These are phyloP conservation scores for Hemileccinum impolitum DNA, from an alignment of 768 basidiomycete species.

Conservation along the genomic window DNA sequence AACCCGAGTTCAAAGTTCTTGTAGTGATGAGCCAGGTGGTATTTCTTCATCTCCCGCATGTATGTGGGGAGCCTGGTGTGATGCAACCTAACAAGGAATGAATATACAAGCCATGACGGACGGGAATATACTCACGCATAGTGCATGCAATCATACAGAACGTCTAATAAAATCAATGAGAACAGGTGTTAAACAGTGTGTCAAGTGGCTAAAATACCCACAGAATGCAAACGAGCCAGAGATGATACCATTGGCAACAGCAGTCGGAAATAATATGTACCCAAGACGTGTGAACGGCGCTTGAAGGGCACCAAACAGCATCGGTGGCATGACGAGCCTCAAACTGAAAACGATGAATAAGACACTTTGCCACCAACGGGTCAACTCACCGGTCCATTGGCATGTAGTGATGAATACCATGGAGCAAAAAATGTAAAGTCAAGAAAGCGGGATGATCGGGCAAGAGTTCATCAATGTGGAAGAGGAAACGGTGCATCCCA, in stretches of 20 bases:
- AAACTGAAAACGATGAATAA: constrained; percentile 43
- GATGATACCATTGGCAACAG: constrained; percentile 90
- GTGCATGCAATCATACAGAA: constrained; percentile 88
- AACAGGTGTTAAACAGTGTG: neutral
- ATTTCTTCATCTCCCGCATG: constrained; percentile 91
- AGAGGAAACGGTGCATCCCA: constrained; percentile 89
- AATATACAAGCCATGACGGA: neutral
- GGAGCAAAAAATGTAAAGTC: constrained; percentile 85
- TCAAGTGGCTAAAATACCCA: constrained; percentile 34
- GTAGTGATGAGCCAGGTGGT: constrained; percentile 97
- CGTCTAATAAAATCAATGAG: constrained; percentile 45
- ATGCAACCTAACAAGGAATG: constrained; percentile 52
- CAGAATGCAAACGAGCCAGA: constrained; percentile 75
- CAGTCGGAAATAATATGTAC: constrained; percentile 73
- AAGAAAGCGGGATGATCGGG: constrained; percentile 82
- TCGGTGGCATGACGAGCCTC: constrained; percentile 96
- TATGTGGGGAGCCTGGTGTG: constrained; percentile 85
- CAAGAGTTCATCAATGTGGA: constrained; percentile 87
- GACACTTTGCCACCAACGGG: neutral
- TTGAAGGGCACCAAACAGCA: constrained; percentile 72
- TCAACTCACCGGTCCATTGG: constrained; percentile 84
- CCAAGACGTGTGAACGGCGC: constrained; percentile 86
- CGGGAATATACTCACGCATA: constrained; percentile 62
- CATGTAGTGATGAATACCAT: constrained; percentile 96
- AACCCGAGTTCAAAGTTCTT: constrained; percentile 98